A percentile compares a stretch with the other conserved stretches of the same genome.
phyloP scores from a whole-genome alignment of 345 rosid genomes.

The Salix caprea region DNA sequence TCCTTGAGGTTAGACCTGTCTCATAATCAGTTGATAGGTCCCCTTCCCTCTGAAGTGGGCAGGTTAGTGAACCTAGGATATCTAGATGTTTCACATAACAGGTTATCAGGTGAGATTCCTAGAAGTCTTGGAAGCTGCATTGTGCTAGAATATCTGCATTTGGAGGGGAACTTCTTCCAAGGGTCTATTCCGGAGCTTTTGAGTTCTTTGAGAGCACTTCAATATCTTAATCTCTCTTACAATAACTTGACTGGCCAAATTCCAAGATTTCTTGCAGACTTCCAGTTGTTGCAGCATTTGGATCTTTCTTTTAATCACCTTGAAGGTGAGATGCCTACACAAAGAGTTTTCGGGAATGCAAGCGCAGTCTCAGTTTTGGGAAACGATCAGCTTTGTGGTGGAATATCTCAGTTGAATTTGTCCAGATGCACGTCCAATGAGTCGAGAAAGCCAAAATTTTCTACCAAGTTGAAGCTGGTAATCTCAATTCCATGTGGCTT shows the following conservation, averaged over 20 bases:
- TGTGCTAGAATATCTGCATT: background rate
- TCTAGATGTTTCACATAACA: background rate
- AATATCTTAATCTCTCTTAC: background rate
- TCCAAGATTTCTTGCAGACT: background rate
- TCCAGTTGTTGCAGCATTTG: background rate
- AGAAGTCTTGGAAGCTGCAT: background rate
- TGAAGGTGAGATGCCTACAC: constrained; percentile 9
- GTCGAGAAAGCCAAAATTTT: background rate
- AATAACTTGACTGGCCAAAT: constrained; percentile 6
- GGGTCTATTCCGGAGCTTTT: constrained; percentile 5
- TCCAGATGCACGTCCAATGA: background rate
- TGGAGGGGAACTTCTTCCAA: constrained; percentile 3
- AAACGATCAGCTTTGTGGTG: constrained; percentile 10
- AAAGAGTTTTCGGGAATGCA: constrained; percentile 10
- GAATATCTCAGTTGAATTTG: background rate
- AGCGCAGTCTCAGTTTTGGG: background rate
- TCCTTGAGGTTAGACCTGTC: background rate
- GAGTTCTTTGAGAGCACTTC: background rate
- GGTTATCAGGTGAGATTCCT: constrained; percentile 11
- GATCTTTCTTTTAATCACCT: constrained; percentile 4
- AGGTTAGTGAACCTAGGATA: background rate
- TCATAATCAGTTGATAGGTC: background rate
- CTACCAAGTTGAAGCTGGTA: background rate
- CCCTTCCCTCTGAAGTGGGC: constrained; percentile 1
- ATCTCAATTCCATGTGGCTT: background rate